These are phyloP conservation scores for Limnanthes douglasii DNA, from an alignment of 345 rosid genomes.

Conservation along the genomic window DNA sequence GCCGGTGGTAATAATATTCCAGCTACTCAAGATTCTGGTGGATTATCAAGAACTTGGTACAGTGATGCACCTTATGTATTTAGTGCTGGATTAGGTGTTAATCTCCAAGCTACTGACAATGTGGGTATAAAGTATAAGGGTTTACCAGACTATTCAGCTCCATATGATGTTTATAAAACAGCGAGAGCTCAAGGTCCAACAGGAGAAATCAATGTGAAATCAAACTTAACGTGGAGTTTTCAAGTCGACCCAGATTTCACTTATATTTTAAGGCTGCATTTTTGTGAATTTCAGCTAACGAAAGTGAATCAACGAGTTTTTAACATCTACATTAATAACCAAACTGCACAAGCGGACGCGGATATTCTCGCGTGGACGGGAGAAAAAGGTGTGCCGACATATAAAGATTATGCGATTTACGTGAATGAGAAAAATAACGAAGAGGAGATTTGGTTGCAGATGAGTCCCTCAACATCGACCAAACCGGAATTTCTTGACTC, in stretches of 20 bases:
- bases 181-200: constrained; percentile 43
- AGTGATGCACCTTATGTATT: constrained; percentile 41
- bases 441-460: constrained; percentile 25
- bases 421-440: constrained; percentile 27
- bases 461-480: constrained; percentile 28
- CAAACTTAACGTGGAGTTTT: constrained; percentile 64
- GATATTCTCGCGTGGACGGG: constrained; percentile 54
- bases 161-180: constrained; percentile 41
- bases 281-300: constrained; percentile 36
- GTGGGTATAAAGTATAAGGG: constrained; percentile 19
- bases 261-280: constrained; percentile 58
- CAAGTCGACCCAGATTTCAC: constrained; percentile 56
- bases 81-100: constrained; percentile 35
- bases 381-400: constrained; percentile 26
- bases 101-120: constrained; percentile 5
- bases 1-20: constrained; percentile 57
- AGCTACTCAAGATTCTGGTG: constrained; percentile 38
- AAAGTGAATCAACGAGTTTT: constrained; percentile 46
- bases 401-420: constrained; percentile 39
- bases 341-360: constrained; percentile 32
- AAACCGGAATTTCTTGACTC: constrained; percentile 34
- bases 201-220: constrained; percentile 19
- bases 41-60: constrained; percentile 55
- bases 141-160: constrained; percentile 30
- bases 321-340: constrained; percentile 55